Conservation (phyloP, 139 green algal genomes). For the Chlamydomonas schloesseri region DNA sequence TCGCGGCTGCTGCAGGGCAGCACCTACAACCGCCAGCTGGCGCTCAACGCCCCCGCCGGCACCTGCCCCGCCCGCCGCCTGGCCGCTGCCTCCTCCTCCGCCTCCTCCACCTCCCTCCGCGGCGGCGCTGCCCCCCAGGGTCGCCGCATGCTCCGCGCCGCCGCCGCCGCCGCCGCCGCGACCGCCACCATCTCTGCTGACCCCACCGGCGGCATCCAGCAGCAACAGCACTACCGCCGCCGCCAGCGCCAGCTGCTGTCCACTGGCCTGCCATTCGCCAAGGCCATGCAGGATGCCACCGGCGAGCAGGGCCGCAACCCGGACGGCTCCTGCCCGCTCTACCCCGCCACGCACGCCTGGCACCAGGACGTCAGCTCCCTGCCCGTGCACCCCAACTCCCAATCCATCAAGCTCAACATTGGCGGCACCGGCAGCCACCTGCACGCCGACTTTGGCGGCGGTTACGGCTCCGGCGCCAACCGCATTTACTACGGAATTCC, state of each 20-base stretch:
- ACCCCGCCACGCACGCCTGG: constrained; percentile 23
- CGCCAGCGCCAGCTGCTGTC: background rate
- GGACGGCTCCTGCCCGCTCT: constrained; percentile 44
- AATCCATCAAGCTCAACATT: constrained; percentile 35
- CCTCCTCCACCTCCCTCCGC: no score
- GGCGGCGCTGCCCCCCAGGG: no score
- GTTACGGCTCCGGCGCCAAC: background rate
- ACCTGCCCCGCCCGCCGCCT: constrained; percentile 24
- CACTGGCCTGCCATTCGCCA: background rate
- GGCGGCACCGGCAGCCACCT: constrained; percentile 7
- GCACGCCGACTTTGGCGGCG: constrained; percentile 38
- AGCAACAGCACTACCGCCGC: no score
- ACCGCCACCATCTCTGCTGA: background rate
- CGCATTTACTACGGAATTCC: constrained; percentile 45
- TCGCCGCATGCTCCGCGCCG: background rate
- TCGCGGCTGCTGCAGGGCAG: constrained; percentile 18
- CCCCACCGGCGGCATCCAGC: no score
- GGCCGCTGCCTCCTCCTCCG: background rate
- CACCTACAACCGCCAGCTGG: background rate
- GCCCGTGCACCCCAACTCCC: constrained; percentile 42
- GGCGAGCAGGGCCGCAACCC: constrained; percentile 41
- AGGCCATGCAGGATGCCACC: background rate
- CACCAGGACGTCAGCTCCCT: constrained; percentile 22
- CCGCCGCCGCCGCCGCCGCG: background rate
- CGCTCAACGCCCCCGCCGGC: background rate